Evolutionary conservation across 805 yeast species (phyloP).

Genomic region (Kodamaea kaohsiungensis): DNA sequence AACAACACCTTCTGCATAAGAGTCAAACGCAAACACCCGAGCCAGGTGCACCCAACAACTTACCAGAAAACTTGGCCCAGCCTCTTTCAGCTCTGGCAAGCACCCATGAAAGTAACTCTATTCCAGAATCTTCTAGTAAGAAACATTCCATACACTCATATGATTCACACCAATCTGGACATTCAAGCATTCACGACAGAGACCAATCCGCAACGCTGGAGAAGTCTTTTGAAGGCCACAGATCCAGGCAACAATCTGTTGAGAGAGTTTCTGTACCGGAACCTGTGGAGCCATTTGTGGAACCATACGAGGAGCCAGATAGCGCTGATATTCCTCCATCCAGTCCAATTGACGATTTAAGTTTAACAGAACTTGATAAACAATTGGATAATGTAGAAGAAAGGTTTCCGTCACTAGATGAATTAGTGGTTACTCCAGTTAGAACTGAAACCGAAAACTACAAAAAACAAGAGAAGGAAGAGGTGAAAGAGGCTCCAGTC

Average conservation of each 20-base stretch:
- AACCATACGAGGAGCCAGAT: no score
- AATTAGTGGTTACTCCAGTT: constrained; percentile 7
- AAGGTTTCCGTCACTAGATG: constrained; percentile 53
- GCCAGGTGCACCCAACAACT: background rate
- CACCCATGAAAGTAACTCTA: background rate
- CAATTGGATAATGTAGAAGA: constrained; percentile 46
- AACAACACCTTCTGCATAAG: constrained; percentile 7
- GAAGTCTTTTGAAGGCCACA: constrained; percentile 4
- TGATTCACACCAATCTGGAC: constrained; percentile 6
- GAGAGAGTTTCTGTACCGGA: constrained; percentile 1
- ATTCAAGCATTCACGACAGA: constrained; percentile 3
- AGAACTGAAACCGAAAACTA: background rate
- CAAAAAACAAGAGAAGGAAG: background rate
- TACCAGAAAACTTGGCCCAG: background rate
- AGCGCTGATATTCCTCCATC: background rate
- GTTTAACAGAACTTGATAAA: constrained; percentile 38
- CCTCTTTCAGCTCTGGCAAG: background rate
- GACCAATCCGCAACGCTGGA: constrained; percentile 3
- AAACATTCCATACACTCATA: constrained; percentile 1
- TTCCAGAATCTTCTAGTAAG: background rate
- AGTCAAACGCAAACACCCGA: background rate
- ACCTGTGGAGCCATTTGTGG: constrained; percentile 1
- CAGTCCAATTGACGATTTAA: constrained; percentile 15
- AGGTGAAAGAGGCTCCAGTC: background rate
- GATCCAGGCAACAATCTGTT: constrained; percentile 3